These are phyloP conservation scores for Helichrysum umbraculigerum DNA, from an alignment of 129 eudicot species.

Conservation along the genomic window DNA sequence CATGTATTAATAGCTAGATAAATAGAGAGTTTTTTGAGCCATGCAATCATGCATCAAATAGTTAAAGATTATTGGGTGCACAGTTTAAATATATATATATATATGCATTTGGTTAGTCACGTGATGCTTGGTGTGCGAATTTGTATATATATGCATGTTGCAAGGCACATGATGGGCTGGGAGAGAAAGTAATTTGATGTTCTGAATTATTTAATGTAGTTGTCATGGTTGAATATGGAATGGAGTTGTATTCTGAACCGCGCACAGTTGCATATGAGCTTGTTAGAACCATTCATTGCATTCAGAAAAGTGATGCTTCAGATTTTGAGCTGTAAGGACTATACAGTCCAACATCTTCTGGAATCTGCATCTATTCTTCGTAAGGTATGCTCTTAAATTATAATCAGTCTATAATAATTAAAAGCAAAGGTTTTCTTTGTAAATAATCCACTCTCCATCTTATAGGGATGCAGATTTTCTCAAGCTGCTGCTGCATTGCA, in stretches of 20 bases:
- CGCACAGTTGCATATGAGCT: slow-evolving; percentile 85
- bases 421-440: not conserved
- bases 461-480: slow-evolving; percentile 78
- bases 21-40: not conserved
- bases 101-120: not conserved
- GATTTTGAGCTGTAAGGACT: slow-evolving; percentile 64
- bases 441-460: slow-evolving; percentile 12
- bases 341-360: slow-evolving; percentile 72
- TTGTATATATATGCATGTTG: not conserved
- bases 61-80: no score
- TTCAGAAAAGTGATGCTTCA: slow-evolving; percentile 87
- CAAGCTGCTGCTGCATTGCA: slow-evolving; percentile 97
- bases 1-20: not conserved
- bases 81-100: not conserved
- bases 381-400: slow-evolving; percentile 51
- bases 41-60: no score
- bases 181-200: slow-evolving; percentile 14
- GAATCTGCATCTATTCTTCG: slow-evolving; percentile 92
- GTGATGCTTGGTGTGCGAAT: no score
- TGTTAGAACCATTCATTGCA: slow-evolving; percentile 91
- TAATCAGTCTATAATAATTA: not conserved
- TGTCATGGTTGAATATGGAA: slow-evolving; percentile 65
- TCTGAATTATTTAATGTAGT: slow-evolving; percentile 41
- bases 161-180: not conserved
- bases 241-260: slow-evolving; percentile 74